Conservation (phyloP, 129 eudicot species). For the Cynara cardunculus region DNA sequence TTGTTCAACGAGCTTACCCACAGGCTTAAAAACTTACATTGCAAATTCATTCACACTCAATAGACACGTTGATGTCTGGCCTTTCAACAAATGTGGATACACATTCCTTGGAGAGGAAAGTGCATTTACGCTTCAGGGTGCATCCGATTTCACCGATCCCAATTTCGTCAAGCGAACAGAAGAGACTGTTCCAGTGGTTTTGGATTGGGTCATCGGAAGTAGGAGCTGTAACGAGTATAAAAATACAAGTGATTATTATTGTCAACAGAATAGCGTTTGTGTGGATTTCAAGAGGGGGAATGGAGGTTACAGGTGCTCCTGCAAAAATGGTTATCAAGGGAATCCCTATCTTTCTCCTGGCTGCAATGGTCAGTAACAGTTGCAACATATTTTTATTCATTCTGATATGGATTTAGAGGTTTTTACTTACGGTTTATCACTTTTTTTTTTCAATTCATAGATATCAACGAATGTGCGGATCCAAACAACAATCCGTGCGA, state of each 20-base stretch:
- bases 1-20: slow-evolving; percentile 35
- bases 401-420: not conserved
- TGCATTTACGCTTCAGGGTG: slow-evolving; percentile 22
- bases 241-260: slow-evolving; percentile 9
- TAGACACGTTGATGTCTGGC: not conserved
- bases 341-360: slow-evolving; percentile 39
- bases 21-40: slow-evolving; percentile 19
- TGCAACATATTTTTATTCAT: not conserved
- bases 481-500: slow-evolving; percentile 16
- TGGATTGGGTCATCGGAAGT: slow-evolving; percentile 30
- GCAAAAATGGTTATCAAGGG: slow-evolving; percentile 30
- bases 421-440: not conserved
- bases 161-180: not conserved
- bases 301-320: slow-evolving; percentile 30
- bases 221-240: slow-evolving; percentile 18
- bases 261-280: slow-evolving; percentile 28
- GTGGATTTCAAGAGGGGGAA: slow-evolving; percentile 20
- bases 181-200: slow-evolving; percentile 29
- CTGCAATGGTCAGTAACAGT: slow-evolving; percentile 15
- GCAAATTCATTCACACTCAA: not conserved
- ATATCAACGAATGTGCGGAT: slow-evolving; percentile 33
- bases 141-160: slow-evolving; percentile 25
- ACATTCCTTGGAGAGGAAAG: slow-evolving; percentile 35
- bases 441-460: not conserved
- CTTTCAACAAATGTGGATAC: slow-evolving; percentile 36